Evolutionary conservation across 1,139 yeast genomes (phyloP).

Genomic region (Spathaspora sp.): DNA sequence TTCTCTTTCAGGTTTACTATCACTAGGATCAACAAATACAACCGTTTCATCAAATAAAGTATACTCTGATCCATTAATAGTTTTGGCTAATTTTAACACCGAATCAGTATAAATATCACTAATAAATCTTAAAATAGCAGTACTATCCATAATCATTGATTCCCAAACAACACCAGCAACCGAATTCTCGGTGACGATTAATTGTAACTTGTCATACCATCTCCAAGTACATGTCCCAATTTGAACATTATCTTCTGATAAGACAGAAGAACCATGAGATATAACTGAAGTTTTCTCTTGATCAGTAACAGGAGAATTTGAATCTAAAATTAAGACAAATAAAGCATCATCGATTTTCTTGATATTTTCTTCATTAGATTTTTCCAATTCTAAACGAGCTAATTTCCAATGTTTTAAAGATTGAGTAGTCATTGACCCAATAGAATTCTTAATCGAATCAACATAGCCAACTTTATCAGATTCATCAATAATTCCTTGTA

Average conservation of each 20-base stretch:
- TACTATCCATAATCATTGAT: constrained; percentile 76
- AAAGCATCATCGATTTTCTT: constrained; percentile 59
- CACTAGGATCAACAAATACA: constrained; percentile 37
- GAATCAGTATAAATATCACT: constrained; percentile 78
- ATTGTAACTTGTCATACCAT: constrained; percentile 77
- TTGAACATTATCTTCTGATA: constrained; percentile 59
- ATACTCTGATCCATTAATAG: constrained; percentile 69
- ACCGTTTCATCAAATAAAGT: constrained; percentile 53
- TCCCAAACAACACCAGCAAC: constrained; percentile 78
- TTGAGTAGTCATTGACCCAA: constrained; percentile 73
- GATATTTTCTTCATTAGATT: constrained; percentile 44
- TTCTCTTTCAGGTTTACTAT: constrained; percentile 42
- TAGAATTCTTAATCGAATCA: constrained; percentile 51
- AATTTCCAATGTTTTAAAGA: constrained; percentile 60
- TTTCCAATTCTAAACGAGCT: constrained; percentile 52
- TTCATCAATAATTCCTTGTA: constrained; percentile 50
- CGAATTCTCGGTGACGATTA: constrained; percentile 66
- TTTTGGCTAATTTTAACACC: constrained; percentile 66
- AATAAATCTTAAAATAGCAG: constrained; percentile 69
- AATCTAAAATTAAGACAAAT: constrained; percentile 67
- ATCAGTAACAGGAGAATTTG: constrained; percentile 51
- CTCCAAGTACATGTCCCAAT: constrained; percentile 74
- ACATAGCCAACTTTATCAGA: constrained; percentile 38
- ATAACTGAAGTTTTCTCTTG: constrained; percentile 47
- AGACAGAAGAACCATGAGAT: constrained; percentile 63